Evolutionary conservation across 305 asterid genomes (phyloP), one percentile per base, ranked within the genome.

Genomic region (Fraxinus angustifolia): DNA sequence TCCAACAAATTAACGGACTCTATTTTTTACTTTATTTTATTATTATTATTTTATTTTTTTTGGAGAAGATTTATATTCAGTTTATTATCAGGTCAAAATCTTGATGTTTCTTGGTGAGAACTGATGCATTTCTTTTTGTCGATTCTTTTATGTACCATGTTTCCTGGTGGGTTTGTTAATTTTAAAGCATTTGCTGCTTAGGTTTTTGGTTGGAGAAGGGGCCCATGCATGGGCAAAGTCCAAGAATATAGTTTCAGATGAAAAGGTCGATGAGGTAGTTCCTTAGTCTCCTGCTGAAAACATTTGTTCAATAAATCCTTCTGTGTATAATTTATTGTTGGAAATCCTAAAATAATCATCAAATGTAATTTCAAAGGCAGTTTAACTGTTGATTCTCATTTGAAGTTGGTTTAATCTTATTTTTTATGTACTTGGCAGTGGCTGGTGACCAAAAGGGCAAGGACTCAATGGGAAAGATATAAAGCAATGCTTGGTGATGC

Each of bases 141-240:
- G 48, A 40, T 40, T 40, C 48, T 40, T 40, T 10, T 40, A 21
- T 62, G 3, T 21, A 26, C 19, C 62, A 34, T 73, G 60, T 2
- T 42, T 60, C 60, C 45, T 1, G 8, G 58, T 19, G 3, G 19
- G 19, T 36, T 76, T 31, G 34, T 75, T 88, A 58, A 80, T 5
- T 80, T 50, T 81, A 68, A 67, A 36, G 68, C 30, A 26, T 48
- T 38, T 30, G 19, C 76, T 83, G 70, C 80, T 82, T 85, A 95
- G 98, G 97, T 92, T 95, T 85, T 87, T 95, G 89, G 99, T 89
- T 56, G 99, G 99, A 80, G 99, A 91, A 85, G 99, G 99, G 80
- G 96, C 97, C 0, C 89, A 85, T 45, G 75, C 72, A 83, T 95
- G 98, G 99, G 98, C 97, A 19, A 89, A 84, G 85, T 93, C 97